Evolutionary conservation across 192 early-diverging fungal species (phyloP).

Genomic region (Phycomyces blakesleeanus): DNA sequence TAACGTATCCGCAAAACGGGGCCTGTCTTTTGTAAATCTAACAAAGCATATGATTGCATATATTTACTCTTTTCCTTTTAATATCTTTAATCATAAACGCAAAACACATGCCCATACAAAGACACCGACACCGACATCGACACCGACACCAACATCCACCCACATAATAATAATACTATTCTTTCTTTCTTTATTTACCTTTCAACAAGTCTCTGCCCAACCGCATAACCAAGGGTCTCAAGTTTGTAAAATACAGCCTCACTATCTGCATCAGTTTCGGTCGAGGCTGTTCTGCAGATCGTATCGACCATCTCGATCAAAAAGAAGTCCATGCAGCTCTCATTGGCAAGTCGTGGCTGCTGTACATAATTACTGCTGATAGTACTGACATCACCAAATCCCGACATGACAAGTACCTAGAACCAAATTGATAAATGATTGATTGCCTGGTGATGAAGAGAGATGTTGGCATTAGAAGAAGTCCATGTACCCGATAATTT

Average conservation of each 20-base stretch:
- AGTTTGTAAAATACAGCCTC: slow-evolving; percentile 90
- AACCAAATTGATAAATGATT: neutral
- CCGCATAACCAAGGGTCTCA: slow-evolving; percentile 86
- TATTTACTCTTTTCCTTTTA: too few species aligned
- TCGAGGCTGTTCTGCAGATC: slow-evolving; percentile 55
- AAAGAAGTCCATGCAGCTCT: slow-evolving; percentile 68
- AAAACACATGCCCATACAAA: too few species aligned
- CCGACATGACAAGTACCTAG: slow-evolving; percentile 2
- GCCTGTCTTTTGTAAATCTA: slow-evolving; percentile 80
- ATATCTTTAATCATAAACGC: too few species aligned
- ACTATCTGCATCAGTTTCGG: slow-evolving; percentile 63
- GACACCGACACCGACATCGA: too few species aligned
- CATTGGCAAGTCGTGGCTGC: slow-evolving; percentile 48
- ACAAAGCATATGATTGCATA: too few species aligned
- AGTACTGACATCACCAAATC: slow-evolving; percentile 3
- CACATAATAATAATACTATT: too few species aligned
- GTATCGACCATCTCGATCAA: slow-evolving; percentile 73
- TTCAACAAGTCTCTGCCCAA: slow-evolving; percentile 86
- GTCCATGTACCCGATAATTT: too few species aligned
- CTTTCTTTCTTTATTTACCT: too few species aligned
- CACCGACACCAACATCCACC: too few species aligned
- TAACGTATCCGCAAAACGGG: slow-evolving; percentile 88
- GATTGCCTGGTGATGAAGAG: too few species aligned
- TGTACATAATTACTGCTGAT: neutral
- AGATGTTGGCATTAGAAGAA: too few species aligned